These are phyloP conservation scores for Trichoderma sp. DNA, from an alignment of 2,329 filamentous ascomycete genomes.

Conservation along the genomic window DNA sequence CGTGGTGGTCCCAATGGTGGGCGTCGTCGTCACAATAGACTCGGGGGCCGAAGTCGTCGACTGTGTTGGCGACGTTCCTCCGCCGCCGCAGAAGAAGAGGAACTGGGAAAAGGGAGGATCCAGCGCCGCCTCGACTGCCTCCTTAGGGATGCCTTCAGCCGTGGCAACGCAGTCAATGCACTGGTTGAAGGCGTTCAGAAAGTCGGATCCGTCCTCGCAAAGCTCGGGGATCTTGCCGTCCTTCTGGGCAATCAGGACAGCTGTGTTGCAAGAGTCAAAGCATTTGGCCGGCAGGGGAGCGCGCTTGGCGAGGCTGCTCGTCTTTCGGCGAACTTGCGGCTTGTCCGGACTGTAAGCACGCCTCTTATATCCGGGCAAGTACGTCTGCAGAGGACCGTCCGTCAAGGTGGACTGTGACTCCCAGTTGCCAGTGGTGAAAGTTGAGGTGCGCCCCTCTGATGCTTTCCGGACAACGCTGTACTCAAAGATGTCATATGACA, in stretches of 20 bases:
- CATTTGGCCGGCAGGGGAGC: constrained; percentile 52
- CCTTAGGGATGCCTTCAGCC: constrained; percentile 35
- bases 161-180: constrained; percentile 50
- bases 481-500: constrained; percentile 64
- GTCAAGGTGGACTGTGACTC: constrained; percentile 54
- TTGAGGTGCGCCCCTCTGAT: constrained; percentile 44
- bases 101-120: constrained; percentile 48
- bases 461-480: constrained; percentile 45
- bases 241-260: constrained; percentile 48
- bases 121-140: constrained; percentile 42
- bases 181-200: constrained; percentile 39
- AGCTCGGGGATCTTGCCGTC: constrained; percentile 52
- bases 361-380: constrained; percentile 22
- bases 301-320: constrained; percentile 44
- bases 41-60: constrained; percentile 32
- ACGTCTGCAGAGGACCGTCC: constrained; percentile 34
- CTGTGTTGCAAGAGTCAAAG: constrained; percentile 56
- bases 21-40: constrained; percentile 33
- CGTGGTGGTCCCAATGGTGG: constrained; percentile 34
- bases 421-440: constrained; percentile 59
- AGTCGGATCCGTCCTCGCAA: constrained; percentile 49
- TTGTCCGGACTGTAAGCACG: constrained; percentile 8
- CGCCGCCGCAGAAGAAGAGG: constrained; percentile 50
- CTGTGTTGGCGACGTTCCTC: constrained; percentile 32
- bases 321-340: constrained; percentile 30